phyloP scores from a whole-genome alignment of 371 early-diverging fungal genomes.

The Sporodiniella umbellata region DNA sequence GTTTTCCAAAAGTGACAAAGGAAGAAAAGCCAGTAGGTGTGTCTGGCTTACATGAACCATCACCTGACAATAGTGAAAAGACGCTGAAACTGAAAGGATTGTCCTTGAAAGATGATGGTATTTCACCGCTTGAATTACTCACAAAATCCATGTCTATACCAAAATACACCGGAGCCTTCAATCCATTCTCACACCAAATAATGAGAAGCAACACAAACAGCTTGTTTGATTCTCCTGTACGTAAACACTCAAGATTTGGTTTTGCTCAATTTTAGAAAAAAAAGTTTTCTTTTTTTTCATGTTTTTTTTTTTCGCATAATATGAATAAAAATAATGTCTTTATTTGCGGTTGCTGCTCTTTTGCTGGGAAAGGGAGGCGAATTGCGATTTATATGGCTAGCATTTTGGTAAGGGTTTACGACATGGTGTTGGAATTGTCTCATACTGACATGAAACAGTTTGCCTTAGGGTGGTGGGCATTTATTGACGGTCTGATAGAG shows the following conservation, averaged over 20 bases:
- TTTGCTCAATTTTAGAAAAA: conserved; percentile 33
- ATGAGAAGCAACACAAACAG: conserved; percentile 21
- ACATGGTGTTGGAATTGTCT: neutral
- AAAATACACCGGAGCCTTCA: conserved; percentile 37
- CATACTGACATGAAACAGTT: conserved; percentile 37
- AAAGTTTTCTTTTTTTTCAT: neutral
- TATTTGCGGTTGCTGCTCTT: conserved; percentile 11
- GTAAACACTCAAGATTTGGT: conserved; percentile 46
- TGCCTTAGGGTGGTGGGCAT: conserved; percentile 83
- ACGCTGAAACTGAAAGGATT: neutral
- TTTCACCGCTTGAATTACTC: conserved; percentile 35
- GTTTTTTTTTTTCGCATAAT: neutral
- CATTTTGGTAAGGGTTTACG: conserved; percentile 31
- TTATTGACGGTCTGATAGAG: conserved; percentile 63
- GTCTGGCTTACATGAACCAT: conserved; percentile 17
- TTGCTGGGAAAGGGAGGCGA: conserved; percentile 42
- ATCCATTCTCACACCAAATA: conserved; percentile 42
- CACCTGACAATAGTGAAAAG: conserved; percentile 1
- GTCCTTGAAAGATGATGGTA: neutral
- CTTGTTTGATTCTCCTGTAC: conserved; percentile 34
- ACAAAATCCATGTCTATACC: conserved; percentile 29
- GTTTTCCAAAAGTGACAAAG: conserved; percentile 4
- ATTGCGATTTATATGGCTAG: conserved; percentile 50
- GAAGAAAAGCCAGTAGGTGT: conserved; percentile 38
- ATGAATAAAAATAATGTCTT: neutral